phyloP scores from a whole-genome alignment of 345 rosid species.

The Camelina neglecta region DNA sequence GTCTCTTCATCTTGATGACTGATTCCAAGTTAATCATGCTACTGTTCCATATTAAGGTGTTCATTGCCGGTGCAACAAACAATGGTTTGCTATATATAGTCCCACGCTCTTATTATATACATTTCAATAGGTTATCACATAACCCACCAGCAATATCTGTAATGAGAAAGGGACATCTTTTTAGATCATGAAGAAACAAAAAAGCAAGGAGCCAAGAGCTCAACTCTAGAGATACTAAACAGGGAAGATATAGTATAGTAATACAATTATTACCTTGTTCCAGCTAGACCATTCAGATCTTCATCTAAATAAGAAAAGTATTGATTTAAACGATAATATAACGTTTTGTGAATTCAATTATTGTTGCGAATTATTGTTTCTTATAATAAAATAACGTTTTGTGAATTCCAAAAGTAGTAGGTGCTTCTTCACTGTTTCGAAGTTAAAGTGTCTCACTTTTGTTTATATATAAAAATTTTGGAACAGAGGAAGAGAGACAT shows the following conservation, averaged over 20 bases:
- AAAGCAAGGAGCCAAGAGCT: background rate
- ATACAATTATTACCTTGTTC: too few species aligned
- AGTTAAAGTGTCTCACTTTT: slow-evolving; percentile 8
- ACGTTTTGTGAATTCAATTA: too few species aligned
- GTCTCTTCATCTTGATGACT: slow-evolving; percentile 40
- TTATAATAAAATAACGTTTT: slow-evolving; percentile 1
- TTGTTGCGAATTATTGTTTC: background rate
- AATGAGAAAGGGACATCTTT: slow-evolving; percentile 17
- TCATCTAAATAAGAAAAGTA: too few species aligned
- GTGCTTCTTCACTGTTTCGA: slow-evolving; percentile 34
- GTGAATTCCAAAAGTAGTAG: slow-evolving; percentile 1
- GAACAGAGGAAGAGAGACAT: slow-evolving; percentile 39
- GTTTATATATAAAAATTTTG: slow-evolving; percentile 1
- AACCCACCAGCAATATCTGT: slow-evolving; percentile 90
- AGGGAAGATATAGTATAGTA: background rate
- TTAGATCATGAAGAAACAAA: slow-evolving; percentile 33
- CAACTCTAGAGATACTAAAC: background rate
- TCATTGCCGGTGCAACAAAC: slow-evolving; percentile 33
- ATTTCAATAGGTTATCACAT: slow-evolving; percentile 85
- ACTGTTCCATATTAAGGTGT: too few species aligned
- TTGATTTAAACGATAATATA: too few species aligned
- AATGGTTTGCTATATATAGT: slow-evolving; percentile 61
- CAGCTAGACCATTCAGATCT: too few species aligned
- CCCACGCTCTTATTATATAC: slow-evolving; percentile 87
- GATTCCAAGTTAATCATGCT: too few species aligned